Evolutionary conservation across 2,329 filamentous ascomycete genomes (phyloP).

Genomic region (Sporothrix pallida): DNA sequence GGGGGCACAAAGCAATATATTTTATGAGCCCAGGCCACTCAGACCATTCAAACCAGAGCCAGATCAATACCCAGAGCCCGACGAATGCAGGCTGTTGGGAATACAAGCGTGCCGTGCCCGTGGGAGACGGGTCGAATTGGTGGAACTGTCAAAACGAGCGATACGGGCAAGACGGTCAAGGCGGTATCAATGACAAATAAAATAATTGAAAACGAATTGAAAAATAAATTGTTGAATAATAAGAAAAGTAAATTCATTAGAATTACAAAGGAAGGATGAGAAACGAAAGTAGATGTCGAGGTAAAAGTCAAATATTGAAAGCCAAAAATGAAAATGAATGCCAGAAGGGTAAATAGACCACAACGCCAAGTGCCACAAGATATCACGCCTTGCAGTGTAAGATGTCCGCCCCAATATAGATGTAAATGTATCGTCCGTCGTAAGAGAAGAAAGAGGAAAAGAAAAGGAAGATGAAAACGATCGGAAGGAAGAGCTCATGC

Average conservation of each 20-base stretch:
- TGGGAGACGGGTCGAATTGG: neutral
- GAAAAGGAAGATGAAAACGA: neutral
- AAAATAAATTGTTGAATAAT: too few relatives aligned
- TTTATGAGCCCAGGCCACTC: too few relatives aligned
- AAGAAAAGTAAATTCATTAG: neutral
- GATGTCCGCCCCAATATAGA: neutral
- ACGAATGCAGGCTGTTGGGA: neutral
- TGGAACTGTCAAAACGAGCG: too few relatives aligned
- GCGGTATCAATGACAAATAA: neutral
- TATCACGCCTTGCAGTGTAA: neutral
- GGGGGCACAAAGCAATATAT: too few relatives aligned
- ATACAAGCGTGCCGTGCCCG: neutral
- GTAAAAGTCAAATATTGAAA: neutral
- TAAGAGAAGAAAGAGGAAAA: neutral
- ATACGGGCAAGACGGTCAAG: neutral
- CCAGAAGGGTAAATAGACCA: neutral
- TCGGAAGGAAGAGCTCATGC: neutral
- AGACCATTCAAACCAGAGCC: too few relatives aligned
- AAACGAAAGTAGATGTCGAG: too few relatives aligned
- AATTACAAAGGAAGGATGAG: neutral
- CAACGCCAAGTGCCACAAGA: conserved; percentile 2
- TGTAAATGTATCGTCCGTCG: conserved; percentile 13
- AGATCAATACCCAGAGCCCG: too few relatives aligned
- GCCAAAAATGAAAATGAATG: neutral
- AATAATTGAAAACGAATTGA: neutral